Evolutionary conservation across 2,329 filamentous ascomycete species (phyloP), one percentile per base, ranked within the genome.

Genomic region (Trichoderma atroviride): DNA sequence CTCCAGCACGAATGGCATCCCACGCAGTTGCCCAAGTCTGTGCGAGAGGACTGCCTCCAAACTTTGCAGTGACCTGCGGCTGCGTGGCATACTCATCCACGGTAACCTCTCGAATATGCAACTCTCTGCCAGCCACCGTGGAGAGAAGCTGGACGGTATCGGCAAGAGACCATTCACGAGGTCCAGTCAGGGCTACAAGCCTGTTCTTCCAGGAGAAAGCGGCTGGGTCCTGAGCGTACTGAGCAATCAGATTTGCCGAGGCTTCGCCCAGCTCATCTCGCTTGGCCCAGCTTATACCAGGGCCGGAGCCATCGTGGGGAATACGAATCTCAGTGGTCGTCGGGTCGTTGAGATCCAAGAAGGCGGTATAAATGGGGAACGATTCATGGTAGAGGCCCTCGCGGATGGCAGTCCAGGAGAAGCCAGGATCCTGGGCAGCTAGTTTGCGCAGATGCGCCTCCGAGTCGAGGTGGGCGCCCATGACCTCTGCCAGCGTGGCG

Each of bases 121-220:
- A 22, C 3, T 66, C 29, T 47, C 53, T 58, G 4, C 53, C 63
- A 7, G 63, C 37, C 2, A 66, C 19, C 9, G 37, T 33, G 14
- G 63, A 66, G 53, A 66, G 37, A 1, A 66, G 2, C 29, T 66
- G 50, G 37, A 57, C 63, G 37, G 63, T 66, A 3, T 66, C 53
- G 11, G 53, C 63, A 16, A 66, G 63, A n/a, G 63, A 66, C 63
- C 63, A 66, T 27, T 66, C 63, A 16, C 63, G 63, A 27, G 63
- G 37, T 2, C 63, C 63, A 7, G 63, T 66, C 9, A 66, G 27
- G 37, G 43, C 37, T 3, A 66, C 37, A 11, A 58, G 37, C 53
- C 35, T 66, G 37, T 66, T 58, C 63, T 58, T 66, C 53, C 63
- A 58, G 13, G 53, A 5, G 11, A 66, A 66, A 10, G 1, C 10